Evolutionary conservation across 257 asterid species (phyloP).

Genomic region (Nyctanthes arbortristis): DNA sequence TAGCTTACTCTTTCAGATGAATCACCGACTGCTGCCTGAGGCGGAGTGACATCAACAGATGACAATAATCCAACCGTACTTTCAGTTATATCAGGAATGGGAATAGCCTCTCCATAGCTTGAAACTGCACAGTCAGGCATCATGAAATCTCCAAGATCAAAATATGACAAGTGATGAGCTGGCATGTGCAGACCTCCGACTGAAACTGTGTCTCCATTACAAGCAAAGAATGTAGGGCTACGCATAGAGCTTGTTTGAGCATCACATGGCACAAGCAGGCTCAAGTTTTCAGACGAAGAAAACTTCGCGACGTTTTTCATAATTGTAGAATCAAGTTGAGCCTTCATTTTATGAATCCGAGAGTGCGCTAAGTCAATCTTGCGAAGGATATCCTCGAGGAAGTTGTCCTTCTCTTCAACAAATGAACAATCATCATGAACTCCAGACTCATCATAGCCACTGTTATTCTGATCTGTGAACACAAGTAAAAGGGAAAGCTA

Average conservation of each 20-base stretch:
- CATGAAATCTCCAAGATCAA: constrained; percentile 57
- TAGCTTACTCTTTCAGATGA: constrained; percentile 66
- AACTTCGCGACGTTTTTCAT: constrained; percentile 60
- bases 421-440: constrained; percentile 41
- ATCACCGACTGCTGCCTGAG: constrained; percentile 58
- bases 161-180: constrained; percentile 45
- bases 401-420: constrained; percentile 44
- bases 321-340: constrained; percentile 60
- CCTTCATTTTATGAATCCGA: constrained; percentile 69
- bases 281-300: constrained; percentile 89
- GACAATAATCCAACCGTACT: constrained; percentile 73
- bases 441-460: constrained; percentile 53
- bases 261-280: constrained; percentile 61
- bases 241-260: constrained; percentile 56
- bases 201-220: constrained; percentile 63
- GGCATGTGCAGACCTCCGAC: constrained; percentile 46
- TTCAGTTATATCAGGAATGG: constrained; percentile 77
- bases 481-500: constrained; percentile 21
- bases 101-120: constrained; percentile 59
- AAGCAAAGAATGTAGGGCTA: constrained; percentile 75
- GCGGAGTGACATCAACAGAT: constrained; percentile 69
- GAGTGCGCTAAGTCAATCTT: constrained; percentile 63
- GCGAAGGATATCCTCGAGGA: constrained; percentile 61
- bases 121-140: constrained; percentile 57
- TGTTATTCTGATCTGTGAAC: constrained; percentile 44